These are phyloP conservation scores for Phytophthora colocasiae DNA, from an alignment of 352 stramenopile genomes.

Conservation along the genomic window DNA sequence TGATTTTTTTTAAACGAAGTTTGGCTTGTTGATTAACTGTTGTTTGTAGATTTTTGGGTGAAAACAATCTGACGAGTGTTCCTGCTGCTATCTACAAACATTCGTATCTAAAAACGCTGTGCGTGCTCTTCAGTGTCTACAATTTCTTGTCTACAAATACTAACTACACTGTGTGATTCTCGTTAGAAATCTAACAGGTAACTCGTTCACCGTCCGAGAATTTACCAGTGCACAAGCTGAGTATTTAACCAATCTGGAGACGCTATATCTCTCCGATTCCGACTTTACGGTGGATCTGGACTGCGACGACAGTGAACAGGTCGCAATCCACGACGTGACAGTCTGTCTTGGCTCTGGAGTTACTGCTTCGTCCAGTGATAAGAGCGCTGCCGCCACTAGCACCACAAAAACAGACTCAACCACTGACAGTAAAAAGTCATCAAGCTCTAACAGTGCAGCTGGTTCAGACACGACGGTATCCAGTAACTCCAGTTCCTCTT, in stretches of 20 bases:
- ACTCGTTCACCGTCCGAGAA: constrained; percentile 38
- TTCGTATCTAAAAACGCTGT: constrained; percentile 47
- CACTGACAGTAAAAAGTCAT: constrained; percentile 5
- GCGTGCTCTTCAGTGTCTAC: constrained; percentile 4
- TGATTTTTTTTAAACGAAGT: neutral
- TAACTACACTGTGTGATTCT: neutral
- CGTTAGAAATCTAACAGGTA: constrained; percentile 38
- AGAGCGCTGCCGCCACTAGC: constrained; percentile 15
- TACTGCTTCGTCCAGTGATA: constrained; percentile 26
- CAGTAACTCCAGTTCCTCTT: constrained; percentile 17
- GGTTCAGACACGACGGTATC: constrained; percentile 8
- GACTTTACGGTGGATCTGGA: constrained; percentile 39
- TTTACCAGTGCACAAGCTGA: constrained; percentile 49
- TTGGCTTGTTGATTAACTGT: neutral
- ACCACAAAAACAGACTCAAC: constrained; percentile 17
- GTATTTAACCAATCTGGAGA: constrained; percentile 35
- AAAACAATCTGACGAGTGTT: constrained; percentile 59
- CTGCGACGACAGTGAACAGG: constrained; percentile 35
- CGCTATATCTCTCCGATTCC: constrained; percentile 30
- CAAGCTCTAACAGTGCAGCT: constrained; percentile 13
- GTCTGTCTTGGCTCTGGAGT: constrained; percentile 33
- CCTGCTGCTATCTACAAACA: constrained; percentile 55
- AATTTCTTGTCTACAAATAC: neutral
- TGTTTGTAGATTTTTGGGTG: constrained; percentile 41
- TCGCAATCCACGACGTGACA: constrained; percentile 32